A percentile compares a stretch with the other conserved stretches of the same genome.
Conservation (phyloP, 345 rosid genomes). For the Kernera saxatilis region DNA sequence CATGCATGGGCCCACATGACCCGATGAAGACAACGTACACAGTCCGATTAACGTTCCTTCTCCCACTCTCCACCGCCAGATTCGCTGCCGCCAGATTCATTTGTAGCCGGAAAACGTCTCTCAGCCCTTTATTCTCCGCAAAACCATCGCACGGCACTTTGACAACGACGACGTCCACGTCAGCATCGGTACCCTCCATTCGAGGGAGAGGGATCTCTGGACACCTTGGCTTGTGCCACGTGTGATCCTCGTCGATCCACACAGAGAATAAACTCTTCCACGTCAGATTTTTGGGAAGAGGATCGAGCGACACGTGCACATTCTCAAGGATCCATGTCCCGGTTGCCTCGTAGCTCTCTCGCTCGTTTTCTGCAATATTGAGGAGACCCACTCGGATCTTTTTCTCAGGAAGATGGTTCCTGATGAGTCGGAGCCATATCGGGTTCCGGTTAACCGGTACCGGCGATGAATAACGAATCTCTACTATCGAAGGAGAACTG, state of each 20-base stretch:
- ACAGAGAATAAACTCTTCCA: conserved; percentile 68
- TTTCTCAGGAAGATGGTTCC: conserved; percentile 21
- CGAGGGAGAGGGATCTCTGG: conserved; percentile 71
- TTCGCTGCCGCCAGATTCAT: conserved; percentile 74
- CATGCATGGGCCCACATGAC: conserved; percentile 75
- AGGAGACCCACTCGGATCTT: conserved; percentile 55
- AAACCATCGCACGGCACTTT: conserved; percentile 51
- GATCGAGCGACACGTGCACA: conserved; percentile 39
- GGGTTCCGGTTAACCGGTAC: conserved; percentile 20
- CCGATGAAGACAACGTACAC: conserved; percentile 57
- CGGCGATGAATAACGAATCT: no score
- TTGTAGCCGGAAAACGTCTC: conserved; percentile 72
- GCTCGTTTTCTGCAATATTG: conserved; percentile 27
- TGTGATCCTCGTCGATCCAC: conserved; percentile 61
- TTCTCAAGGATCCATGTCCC: conserved; percentile 13
- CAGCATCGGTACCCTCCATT: conserved; percentile 32
- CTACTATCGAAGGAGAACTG: not conserved
- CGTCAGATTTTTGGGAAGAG: conserved; percentile 22
- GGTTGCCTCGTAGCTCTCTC: not conserved
- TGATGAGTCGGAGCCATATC: conserved; percentile 39
- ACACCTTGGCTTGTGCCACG: no score
- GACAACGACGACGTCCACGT: conserved; percentile 63
- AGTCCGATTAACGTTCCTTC: conserved; percentile 19
- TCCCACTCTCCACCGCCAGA: conserved; percentile 49
- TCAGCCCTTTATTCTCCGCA: conserved; percentile 34